Base-by-base conservation (phyloP, 2,329 filamentous ascomycete genomes). In the Simplicillium aogashimaense region DNA sequence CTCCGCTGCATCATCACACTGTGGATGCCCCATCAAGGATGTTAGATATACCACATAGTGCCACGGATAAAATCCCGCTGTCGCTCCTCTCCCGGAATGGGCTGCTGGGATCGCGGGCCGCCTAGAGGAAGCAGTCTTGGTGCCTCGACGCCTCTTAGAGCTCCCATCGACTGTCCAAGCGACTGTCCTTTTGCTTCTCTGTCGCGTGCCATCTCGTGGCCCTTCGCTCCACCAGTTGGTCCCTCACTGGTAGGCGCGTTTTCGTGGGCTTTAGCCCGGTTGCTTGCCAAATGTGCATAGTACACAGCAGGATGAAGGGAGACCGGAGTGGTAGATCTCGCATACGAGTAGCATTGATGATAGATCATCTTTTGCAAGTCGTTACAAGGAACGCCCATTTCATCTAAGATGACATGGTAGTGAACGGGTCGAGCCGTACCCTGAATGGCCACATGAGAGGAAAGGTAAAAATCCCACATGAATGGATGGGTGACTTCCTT, bases 291-390 rank as follows among this genome's bases (percentile, higher is more conserved):
- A 61, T 98, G 92, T 0, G 94, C 88, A 51, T 98, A 98, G 70
- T 98, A 98, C 1, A 97, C 83, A 0, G 92, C 88, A 0, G 92
- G 92, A 48, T 81, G 85, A 0, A 92, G 63, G 0, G 89, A 95
- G 0, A 98, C 89, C 0, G 92, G 87, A 0, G 90, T 97, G 0
- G 89, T 97, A 0, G 89, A 92, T 13, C 92, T 79, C 41, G 83
- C 81, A 54, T 95, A 98, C 41, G 94, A 87, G 60, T 95, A 98
- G 35, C 83, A 94, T 47, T 95, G 88, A 49, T 95, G 83, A 52
- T 97, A 97, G 16, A 97, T 83, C 75, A 97, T 83, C 41, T 81
- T 81, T 53, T 95, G 85, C 0, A 98, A 68, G 2, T 81, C 72
- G 33, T 85, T 78, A 0, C 81, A 70, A 1, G 70, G 59, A 52